These are phyloP conservation scores for Ordospora pajunii DNA, from an alignment of 371 early-diverging fungal genomes.

Conservation along the genomic window DNA sequence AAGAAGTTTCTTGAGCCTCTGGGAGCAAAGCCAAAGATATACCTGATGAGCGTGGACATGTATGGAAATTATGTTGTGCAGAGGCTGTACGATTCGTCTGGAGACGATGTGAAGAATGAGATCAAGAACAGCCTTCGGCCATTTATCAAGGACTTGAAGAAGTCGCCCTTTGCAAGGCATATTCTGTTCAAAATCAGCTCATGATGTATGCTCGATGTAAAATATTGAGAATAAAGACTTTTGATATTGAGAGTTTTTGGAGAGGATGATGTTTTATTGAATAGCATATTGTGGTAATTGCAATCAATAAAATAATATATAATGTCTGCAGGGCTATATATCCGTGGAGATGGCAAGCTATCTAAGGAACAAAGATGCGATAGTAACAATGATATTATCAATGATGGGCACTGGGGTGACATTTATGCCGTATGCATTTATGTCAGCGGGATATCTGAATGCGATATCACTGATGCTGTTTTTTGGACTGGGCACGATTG, in stretches of 20 bases:
- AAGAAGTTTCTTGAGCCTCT: constrained; percentile 24
- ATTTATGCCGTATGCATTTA: constrained; percentile 54
- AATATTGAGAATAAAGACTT: constrained; percentile 17
- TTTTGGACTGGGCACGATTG: constrained; percentile 23
- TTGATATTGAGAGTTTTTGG: background rate
- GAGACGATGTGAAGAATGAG: constrained; percentile 47
- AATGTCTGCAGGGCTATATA: background rate
- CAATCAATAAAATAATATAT: background rate
- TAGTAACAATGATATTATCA: constrained; percentile 47
- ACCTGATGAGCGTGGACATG: constrained; percentile 89
- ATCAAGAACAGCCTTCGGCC: constrained; percentile 40
- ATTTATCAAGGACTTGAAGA: constrained; percentile 56
- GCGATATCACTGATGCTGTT: constrained; percentile 25
- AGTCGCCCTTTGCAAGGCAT: constrained; percentile 58
- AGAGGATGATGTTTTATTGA: background rate
- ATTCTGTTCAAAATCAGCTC: constrained; percentile 55
- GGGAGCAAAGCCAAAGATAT: constrained; percentile 67
- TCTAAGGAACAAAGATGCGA: constrained; percentile 33
- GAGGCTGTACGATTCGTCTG: constrained; percentile 75
- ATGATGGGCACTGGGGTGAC: constrained; percentile 58
- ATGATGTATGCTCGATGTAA: constrained; percentile 6
- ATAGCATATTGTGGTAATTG: background rate
- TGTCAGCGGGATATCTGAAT: constrained; percentile 48
- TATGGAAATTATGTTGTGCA: constrained; percentile 99
- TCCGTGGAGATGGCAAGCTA: background rate